phyloP scores from a whole-genome alignment of 1,284 basidiomycete species.

The Earliella scabrosa region DNA sequence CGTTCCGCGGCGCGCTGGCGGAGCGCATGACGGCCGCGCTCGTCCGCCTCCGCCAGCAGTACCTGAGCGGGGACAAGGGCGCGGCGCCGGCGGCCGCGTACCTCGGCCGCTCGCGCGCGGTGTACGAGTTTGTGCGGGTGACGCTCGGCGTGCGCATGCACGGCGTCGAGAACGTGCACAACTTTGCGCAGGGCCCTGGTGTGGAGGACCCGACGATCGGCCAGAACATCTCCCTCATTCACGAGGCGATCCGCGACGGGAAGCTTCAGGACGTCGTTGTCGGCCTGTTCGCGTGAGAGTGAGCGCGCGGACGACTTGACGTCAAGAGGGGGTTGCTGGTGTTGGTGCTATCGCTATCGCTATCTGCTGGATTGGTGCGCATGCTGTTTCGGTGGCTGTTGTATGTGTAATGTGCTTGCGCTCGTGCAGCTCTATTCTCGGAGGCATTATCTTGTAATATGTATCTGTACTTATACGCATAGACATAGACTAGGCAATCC shows the following conservation, averaged over 20 bases:
- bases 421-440: neutral
- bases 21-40: conserved; percentile 49
- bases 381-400: neutral
- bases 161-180: conserved; percentile 65
- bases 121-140: conserved; percentile 76
- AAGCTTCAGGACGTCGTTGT: conserved; percentile 66
- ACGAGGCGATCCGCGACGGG: conserved; percentile 78
- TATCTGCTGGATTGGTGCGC: neutral
- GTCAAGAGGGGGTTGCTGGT: neutral
- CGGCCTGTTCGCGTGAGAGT: conserved; percentile 50
- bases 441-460: neutral
- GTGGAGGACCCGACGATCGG: conserved; percentile 66
- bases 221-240: conserved; percentile 67
- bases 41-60: conserved; percentile 53
- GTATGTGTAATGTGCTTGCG: neutral
- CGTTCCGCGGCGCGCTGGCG: conserved; percentile 57
- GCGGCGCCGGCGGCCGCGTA: conserved; percentile 61
- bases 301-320: no score
- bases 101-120: conserved; percentile 63
- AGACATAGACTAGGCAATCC: neutral
- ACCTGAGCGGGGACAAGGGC: conserved; percentile 57
- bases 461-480: conserved; percentile 11
- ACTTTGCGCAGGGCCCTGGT: conserved; percentile 60
- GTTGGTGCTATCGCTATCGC: no score
- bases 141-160: conserved; percentile 75